Evolutionary conservation across 768 basidiomycete species (phyloP).

Genomic region (Strobilomyces echinocephalus): DNA sequence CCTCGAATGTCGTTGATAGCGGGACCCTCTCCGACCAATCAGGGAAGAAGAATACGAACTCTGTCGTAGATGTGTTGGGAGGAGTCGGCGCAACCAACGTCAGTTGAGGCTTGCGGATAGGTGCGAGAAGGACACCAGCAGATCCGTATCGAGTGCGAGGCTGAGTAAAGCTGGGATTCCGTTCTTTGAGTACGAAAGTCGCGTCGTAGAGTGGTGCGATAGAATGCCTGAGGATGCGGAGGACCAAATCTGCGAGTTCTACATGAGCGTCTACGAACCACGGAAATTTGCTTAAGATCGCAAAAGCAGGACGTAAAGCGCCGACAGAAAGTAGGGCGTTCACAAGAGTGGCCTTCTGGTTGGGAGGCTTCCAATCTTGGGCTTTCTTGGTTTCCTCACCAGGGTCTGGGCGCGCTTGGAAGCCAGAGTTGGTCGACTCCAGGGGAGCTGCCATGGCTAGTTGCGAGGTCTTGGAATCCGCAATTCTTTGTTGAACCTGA

Average conservation of each 20-base stretch:
- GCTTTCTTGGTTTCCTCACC: conserved; percentile 35
- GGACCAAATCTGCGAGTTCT: conserved; percentile 81
- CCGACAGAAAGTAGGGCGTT: conserved; percentile 83
- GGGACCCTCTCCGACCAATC: conserved; percentile 74
- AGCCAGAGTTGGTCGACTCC: conserved; percentile 43
- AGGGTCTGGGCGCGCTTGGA: conserved; percentile 38
- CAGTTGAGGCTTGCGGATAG: conserved; percentile 59
- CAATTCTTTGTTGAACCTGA: conserved; percentile 58
- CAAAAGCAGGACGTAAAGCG: conserved; percentile 70
- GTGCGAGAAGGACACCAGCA: conserved; percentile 47
- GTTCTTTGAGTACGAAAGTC: conserved; percentile 49
- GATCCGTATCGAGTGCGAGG: conserved; percentile 62
- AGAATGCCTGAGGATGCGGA: conserved; percentile 69
- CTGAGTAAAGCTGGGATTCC: conserved; percentile 56
- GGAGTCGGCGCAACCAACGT: conserved; percentile 79
- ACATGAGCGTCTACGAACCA: conserved; percentile 80
- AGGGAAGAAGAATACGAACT: conserved; percentile 90
- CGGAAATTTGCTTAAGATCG: conserved; percentile 76
- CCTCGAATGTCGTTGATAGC: conserved; percentile 56
- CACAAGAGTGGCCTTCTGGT: conserved; percentile 80
- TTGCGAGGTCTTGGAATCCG: conserved; percentile 66
- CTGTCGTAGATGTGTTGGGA: conserved; percentile 64
- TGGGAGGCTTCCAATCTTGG: conserved; percentile 41
- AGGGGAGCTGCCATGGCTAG: conserved; percentile 84
- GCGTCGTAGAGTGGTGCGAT: conserved; percentile 62